Evolutionary conservation across 495 filamentous ascomycete species (phyloP), one percentile per base, ranked within the genome.

Genomic region (Hyaloscypha finlandica): DNA sequence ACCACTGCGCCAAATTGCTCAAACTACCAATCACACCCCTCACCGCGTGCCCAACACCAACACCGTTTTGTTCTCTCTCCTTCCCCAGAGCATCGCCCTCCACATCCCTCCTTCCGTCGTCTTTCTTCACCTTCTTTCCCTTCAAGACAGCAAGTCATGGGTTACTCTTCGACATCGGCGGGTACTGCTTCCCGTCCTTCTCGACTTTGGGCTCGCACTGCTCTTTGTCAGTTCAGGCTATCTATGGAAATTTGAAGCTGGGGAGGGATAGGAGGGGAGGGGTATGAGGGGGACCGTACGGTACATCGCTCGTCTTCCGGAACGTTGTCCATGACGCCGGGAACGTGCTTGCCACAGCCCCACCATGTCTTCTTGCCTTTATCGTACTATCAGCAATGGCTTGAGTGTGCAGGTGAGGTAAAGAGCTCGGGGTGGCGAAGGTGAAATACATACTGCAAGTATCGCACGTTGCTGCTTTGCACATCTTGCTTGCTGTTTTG

Each of bases 271-370:
- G 19, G 8, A 58, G 2, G 33, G 61, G 42, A 48, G 16, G 25
- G 8, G 1, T 25, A 6, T 29, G 20, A 56, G 22, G n/a, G 8
- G 31, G 25, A 30, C 59, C 59, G 67, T 70, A 77, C 11, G 31
- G 80, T 79, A 73, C 90, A 93, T 77, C 90, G 83, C 32, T 90
- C 77, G 14, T 79, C 72, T 35, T 81, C 77, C 3, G 88, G 83
- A 30, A 92, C 75, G 0, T 73, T 60, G 73, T 90, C 89, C 80
- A 93, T 85, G 12, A 92, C 89, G 2, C 70, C 76, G 19, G 89
- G 82, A 57, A 93, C 82, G 71, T 93, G 90, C 32, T 48, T 75
- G 52, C 90, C 90, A 78, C 91, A 93, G 64, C 90, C 90, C 69
- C 77, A 82, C 90, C 90, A 93, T 58, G 88, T 85, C 63, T 78